Conservation (phyloP, 176 grass and related monocot species). For the Panicum miliaceum region DNA sequence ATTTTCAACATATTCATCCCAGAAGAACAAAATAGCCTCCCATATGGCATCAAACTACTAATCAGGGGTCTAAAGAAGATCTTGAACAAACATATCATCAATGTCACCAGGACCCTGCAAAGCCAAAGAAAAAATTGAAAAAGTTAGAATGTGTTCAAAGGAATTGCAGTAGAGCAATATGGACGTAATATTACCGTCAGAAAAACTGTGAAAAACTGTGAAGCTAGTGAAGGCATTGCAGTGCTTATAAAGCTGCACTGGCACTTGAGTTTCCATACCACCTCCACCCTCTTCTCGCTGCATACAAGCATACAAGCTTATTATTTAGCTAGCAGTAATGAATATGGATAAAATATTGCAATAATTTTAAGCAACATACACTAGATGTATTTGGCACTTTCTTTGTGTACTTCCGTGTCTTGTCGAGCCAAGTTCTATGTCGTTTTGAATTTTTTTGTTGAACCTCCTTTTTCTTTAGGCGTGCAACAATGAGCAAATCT, state of each 20-base stretch:
- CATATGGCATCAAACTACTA: not conserved
- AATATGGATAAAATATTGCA: not conserved
- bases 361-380: not conserved
- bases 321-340: not conserved
- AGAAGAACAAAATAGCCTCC: slow-evolving; percentile 4
- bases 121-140: not conserved
- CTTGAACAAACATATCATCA: not conserved
- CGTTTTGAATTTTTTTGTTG: not conserved
- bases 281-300: not conserved
- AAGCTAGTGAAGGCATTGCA: not conserved
- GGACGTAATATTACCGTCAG: not conserved
- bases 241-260: not conserved
- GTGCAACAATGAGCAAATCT: not conserved
- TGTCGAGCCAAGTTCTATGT: not conserved
- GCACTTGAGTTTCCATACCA: not conserved
- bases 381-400: not conserved
- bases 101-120: not conserved
- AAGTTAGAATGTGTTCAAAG: not conserved
- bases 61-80: not conserved
- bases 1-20: not conserved
- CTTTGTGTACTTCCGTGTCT: not conserved
- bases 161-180: not conserved
- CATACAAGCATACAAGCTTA: not conserved
- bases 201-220: not conserved
- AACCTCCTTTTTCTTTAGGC: not conserved